phyloP scores from a whole-genome alignment of 306 rosid genomes.

The Quercus wislizeni region DNA sequence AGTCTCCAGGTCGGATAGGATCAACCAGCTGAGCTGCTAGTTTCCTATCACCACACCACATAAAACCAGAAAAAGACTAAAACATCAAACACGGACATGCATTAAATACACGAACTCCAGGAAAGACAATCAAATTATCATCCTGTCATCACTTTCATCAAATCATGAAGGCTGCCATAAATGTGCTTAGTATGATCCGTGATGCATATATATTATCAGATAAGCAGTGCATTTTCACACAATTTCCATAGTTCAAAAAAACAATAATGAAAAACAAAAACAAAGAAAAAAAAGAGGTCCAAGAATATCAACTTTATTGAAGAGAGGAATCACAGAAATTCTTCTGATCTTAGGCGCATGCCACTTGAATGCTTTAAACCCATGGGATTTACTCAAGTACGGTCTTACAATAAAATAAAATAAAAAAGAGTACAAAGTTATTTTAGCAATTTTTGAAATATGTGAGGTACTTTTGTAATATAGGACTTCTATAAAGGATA shows the following conservation, averaged over 20 bases:
- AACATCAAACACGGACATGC: not conserved
- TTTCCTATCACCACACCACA: constrained; percentile 55
- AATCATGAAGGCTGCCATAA: not conserved
- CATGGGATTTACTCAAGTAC: not conserved
- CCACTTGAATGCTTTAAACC: not conserved
- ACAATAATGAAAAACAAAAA: not conserved
- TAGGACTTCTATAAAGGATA: not conserved
- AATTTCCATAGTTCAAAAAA: not conserved
- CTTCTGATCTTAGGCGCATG: not conserved
- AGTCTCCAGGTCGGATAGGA: constrained; percentile 77
- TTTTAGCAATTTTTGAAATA: not conserved
- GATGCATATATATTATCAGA: not conserved
- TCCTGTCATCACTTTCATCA: not conserved
- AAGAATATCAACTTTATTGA: not conserved
- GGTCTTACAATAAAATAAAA: not conserved
- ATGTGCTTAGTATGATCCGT: not conserved
- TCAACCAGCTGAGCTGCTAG: constrained; percentile 85
- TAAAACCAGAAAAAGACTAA: constrained; percentile 8
- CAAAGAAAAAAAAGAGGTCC: not conserved
- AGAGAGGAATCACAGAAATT: not conserved
- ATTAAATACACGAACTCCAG: not conserved
- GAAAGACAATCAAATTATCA: not conserved
- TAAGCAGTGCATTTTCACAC: not conserved
- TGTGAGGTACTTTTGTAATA: not conserved
- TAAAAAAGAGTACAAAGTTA: not conserved